Base-by-base conservation (phyloP, 352 stramenopile species). In the Pythium grandisporangium region DNA sequence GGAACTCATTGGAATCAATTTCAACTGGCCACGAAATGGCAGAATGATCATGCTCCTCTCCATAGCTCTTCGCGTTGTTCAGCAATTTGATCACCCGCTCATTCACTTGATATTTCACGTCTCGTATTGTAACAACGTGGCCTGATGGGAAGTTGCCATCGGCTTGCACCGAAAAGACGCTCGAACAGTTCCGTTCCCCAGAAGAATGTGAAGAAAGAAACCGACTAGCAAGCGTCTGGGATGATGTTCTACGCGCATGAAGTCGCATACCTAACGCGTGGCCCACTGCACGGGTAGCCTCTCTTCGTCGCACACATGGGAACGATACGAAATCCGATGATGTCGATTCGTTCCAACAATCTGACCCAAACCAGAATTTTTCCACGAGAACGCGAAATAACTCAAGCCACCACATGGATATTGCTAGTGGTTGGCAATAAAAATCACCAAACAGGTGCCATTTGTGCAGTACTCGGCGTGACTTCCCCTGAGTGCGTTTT, bases 361-460 rank as follows among this genome's bases (percentile, higher is more conserved):
- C 52, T 40, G 37, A 42, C 21, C 38, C 38, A 38, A 81, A 75
- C 5, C 40, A 36, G 34, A 81, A 76, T 29, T 81, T 70, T 17
- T 44, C 25, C 37, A 54, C 46, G 25, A 81, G 29, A 23, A 52
- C 22, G 30, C 78, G 53, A 3, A 74, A 42, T 8, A 71, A 29
- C 12, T 68, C 43, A 2, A 62, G 43, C 47, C 47, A 62, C 53
- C 53, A 56, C 16, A 47, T 50, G 3, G 53, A 43, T 1, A 50
- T 25, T 7, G 14, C 11, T 13, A 57, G 29, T 13, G 47, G 37
- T 25, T 62, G 53, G 0, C 30, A 35, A 21, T 20, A 33, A 25
- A 62, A 53, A 44, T 56, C 43, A 1, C 53, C 53, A 40, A 62
- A 56, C 2, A 20, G 10, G 5, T 42, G 46, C 53, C 47, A 62